These are phyloP conservation scores for Fraxinus pennsylvanica DNA, from an alignment of 257 asterid species.

Conservation along the genomic window DNA sequence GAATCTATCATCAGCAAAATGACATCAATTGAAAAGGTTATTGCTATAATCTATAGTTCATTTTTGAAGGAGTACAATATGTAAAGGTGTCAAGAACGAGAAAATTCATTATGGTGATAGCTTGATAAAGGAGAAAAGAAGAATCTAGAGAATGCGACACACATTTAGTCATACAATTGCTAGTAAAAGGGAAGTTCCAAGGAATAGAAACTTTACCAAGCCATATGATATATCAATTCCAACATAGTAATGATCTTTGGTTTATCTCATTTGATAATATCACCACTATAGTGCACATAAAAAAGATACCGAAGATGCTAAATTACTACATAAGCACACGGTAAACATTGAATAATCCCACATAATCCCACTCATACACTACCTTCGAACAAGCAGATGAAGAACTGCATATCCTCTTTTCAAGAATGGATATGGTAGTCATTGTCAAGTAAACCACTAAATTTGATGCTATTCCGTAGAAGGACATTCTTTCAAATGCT, in stretches of 20 bases:
- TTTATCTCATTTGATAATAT: slow-evolving; percentile 97
- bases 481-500: no score
- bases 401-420: slow-evolving; percentile 87
- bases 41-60: background rate
- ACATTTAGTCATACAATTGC: background rate
- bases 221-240: slow-evolving; percentile 97
- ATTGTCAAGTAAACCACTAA: no score
- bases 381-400: slow-evolving; percentile 99
- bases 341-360: background rate
- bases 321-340: slow-evolving; percentile 7
- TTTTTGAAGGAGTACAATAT: background rate
- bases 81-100: background rate
- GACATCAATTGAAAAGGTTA: background rate
- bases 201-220: slow-evolving; percentile 52
- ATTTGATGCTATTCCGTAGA: no score
- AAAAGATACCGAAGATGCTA: slow-evolving; percentile 11
- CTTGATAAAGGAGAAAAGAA: background rate
- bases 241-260: slow-evolving; percentile 83
- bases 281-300: slow-evolving; percentile 73
- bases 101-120: background rate
- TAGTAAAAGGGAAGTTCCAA: background rate
- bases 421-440: no score
- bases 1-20: background rate
- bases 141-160: background rate
- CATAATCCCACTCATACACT: slow-evolving; percentile 19